Conservation (phyloP, 306 rosid species). For the Glycine soja region DNA sequence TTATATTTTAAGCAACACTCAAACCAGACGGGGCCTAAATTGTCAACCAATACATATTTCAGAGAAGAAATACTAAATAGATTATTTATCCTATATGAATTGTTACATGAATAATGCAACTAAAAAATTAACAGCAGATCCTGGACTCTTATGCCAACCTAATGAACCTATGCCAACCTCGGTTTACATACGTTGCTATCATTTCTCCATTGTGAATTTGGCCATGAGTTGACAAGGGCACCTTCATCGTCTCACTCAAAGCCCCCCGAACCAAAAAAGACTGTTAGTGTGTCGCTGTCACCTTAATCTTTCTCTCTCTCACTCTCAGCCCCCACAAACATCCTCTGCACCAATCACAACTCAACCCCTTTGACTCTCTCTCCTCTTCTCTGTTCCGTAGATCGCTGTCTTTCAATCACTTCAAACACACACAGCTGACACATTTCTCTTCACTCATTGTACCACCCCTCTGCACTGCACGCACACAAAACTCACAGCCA, state of each 20-base stretch:
- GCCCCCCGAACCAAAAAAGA: not conserved
- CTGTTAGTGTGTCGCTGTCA: conserved; percentile 17
- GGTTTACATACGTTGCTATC: not conserved
- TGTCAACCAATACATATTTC: too few species aligned
- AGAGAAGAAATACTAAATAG: too few species aligned
- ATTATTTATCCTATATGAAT: too few species aligned
- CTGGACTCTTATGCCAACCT: not conserved
- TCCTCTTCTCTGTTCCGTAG: conserved; percentile 57
- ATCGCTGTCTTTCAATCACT: conserved; percentile 55
- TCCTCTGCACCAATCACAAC: conserved; percentile 79
- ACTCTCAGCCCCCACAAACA: conserved; percentile 54
- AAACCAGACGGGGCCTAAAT: too few species aligned
- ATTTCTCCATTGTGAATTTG: not conserved
- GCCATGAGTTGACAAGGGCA: not conserved
- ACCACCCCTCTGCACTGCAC: conserved; percentile 37
- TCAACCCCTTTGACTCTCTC: conserved; percentile 58
- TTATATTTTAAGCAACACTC: too few species aligned
- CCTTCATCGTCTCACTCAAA: conserved; percentile 8
- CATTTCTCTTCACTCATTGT: conserved; percentile 47
- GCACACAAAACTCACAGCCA: not conserved
- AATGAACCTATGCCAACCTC: not conserved
- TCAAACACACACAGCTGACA: conserved; percentile 38
- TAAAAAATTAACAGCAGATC: not conserved
- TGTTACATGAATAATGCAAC: too few species aligned
- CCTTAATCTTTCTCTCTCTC: not conserved